phyloP scores from a whole-genome alignment of 2,329 filamentous ascomycete species.

The Epicoccum sorghinum region DNA sequence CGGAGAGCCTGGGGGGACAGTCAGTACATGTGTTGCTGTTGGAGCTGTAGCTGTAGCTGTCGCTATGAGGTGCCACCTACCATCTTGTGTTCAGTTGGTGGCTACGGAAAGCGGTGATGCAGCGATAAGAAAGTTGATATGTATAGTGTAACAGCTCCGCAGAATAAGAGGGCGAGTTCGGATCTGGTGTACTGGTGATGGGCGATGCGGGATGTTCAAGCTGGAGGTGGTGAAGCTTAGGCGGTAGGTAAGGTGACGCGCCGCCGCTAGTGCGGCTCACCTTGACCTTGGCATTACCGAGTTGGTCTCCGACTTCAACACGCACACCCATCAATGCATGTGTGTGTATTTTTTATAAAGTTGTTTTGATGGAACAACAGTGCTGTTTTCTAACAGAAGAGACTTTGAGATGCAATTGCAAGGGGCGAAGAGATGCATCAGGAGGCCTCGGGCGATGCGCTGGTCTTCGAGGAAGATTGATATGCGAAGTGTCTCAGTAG shows the following conservation, averaged over 20 bases:
- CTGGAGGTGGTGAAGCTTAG: constrained; percentile 36
- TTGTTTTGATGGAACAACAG: no score
- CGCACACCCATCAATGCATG: no score
- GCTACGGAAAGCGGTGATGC: not conserved
- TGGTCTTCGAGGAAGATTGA: no score
- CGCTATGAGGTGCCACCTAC: constrained; percentile 17
- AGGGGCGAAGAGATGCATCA: no score
- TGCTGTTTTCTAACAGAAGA: no score
- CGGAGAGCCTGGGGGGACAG: constrained; percentile 71
- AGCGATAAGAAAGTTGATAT: not conserved
- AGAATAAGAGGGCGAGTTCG: not conserved
- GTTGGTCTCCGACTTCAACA: not conserved
- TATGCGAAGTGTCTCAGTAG: no score
- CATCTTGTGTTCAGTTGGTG: constrained; percentile 16
- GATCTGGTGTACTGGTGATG: not conserved
- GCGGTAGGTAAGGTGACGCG: constrained; percentile 34
- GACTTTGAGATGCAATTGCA: no score
- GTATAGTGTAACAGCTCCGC: not conserved
- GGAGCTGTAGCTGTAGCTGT: not conserved
- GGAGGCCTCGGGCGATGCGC: no score
- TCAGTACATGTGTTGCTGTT: not conserved
- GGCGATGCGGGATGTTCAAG: constrained; percentile 11
- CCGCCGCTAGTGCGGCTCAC: constrained; percentile 26
- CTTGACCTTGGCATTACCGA: constrained; percentile 27
- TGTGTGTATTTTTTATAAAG: no score